Conservation (phyloP, 176 grass and related monocot species). For the Poa annua region DNA sequence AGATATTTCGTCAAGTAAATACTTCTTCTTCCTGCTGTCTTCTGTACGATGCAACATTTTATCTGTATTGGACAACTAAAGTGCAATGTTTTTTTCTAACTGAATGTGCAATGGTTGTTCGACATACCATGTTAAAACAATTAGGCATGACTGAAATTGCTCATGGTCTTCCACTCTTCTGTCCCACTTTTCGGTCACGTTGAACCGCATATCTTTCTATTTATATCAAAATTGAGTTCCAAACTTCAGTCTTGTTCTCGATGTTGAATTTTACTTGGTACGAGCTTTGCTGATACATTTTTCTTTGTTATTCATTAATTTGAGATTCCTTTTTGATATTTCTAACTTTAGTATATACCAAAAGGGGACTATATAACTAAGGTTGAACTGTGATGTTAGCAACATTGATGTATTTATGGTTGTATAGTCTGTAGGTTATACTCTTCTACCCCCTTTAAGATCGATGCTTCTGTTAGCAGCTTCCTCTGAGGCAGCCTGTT, state of each 20-base stretch:
- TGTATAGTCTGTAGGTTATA: conserved; percentile 8
- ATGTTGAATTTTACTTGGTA: conserved; percentile 4
- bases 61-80: background rate
- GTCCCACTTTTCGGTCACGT: background rate
- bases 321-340: background rate
- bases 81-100: background rate
- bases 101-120: background rate
- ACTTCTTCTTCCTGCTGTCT: conserved; percentile 31
- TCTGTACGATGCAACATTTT: conserved; percentile 5
- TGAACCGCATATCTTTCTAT: background rate
- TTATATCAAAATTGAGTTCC: conserved; percentile 13
- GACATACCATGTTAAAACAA: background rate
- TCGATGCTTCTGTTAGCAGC: background rate
- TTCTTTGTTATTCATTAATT: background rate
- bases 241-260: conserved; percentile 8
- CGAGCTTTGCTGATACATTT: background rate
- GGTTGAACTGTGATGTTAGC: background rate
- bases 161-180: conserved; percentile 7
- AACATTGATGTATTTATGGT: background rate
- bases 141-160: background rate
- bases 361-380: background rate
- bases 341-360: background rate
- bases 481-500: background rate
- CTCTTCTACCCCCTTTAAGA: background rate
- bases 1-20: conserved; percentile 88